Percentiles rank a stretch among this genome's conserved stretches.
These are phyloP conservation scores for Hylodesmum podocarpum DNA, from an alignment of 306 rosid genomes.

Conservation along the genomic window DNA sequence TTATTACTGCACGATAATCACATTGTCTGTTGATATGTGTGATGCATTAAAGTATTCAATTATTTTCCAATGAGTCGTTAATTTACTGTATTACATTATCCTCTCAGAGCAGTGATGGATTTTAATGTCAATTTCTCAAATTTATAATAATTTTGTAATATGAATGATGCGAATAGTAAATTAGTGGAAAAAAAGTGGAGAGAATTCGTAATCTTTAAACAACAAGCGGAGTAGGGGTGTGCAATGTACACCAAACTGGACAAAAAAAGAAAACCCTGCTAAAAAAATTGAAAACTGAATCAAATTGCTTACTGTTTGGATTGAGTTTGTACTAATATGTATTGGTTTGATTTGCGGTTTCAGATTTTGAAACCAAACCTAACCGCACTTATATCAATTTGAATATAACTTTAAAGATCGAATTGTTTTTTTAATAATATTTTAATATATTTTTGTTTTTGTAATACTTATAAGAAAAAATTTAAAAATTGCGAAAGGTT, in stretches of 20 bases:
- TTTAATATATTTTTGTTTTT: no score
- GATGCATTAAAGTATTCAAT: neutral
- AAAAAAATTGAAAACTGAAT: no score
- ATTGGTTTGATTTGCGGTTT: no score
- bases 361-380: no score
- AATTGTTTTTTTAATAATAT: no score
- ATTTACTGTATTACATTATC: neutral
- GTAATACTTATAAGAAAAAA: no score
- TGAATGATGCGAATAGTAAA: neutral
- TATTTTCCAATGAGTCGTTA: neutral
- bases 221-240: neutral
- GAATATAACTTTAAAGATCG: no score
- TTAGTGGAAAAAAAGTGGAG: neutral
- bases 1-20: conserved; percentile 8
- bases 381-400: no score
- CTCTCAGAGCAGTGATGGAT: conserved; percentile 1
- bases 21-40: conserved; percentile 2
- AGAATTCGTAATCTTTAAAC: neutral
- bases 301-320: no score
- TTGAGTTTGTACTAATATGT: no score
- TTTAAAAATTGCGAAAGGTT: no score
- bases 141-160: neutral
- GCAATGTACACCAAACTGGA: no score
- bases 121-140: neutral
- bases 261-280: neutral